Conservation (phyloP, 768 basidiomycete genomes). For the Pisolithus albus region DNA sequence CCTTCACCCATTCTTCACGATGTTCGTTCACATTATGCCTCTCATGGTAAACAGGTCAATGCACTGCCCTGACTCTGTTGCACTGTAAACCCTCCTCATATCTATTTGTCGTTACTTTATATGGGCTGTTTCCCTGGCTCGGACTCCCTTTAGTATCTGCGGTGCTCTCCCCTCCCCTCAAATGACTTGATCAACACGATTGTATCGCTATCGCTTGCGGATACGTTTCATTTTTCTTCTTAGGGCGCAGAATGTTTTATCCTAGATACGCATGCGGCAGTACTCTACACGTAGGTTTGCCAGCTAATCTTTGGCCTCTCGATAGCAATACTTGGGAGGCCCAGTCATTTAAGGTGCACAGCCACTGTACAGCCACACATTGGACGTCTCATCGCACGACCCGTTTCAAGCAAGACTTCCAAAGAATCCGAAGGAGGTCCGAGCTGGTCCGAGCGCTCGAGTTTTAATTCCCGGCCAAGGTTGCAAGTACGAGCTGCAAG, state of each 20-base stretch:
- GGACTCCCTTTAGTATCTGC: slow-evolving; percentile 25
- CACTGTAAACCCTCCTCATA: slow-evolving; percentile 11
- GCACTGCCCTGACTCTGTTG: slow-evolving; percentile 35
- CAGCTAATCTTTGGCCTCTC: background rate
- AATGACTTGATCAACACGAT: slow-evolving; percentile 18
- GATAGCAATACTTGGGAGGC: background rate
- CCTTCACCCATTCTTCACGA: slow-evolving; percentile 32
- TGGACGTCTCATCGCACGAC: slow-evolving; percentile 13
- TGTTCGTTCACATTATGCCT: slow-evolving; percentile 31
- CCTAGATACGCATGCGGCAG: slow-evolving; percentile 27
- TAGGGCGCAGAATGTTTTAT: slow-evolving; percentile 22
- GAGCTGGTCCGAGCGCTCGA: slow-evolving; percentile 5
- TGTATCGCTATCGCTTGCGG: slow-evolving; percentile 30
- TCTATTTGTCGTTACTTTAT: slow-evolving; percentile 12
- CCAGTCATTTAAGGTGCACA: slow-evolving; percentile 25
- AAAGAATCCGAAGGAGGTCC: slow-evolving; percentile 15
- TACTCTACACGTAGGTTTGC: slow-evolving; percentile 27
- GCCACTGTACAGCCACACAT: slow-evolving; percentile 23
- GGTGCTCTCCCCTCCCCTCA: slow-evolving; percentile 15
- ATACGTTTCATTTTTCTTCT: slow-evolving; percentile 5
- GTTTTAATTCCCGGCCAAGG: background rate
- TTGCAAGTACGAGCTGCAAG: background rate
- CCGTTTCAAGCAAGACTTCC: slow-evolving; percentile 1
- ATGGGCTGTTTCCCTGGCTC: slow-evolving; percentile 14
- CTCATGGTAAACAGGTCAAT: slow-evolving; percentile 43